A percentile compares a stretch with the other conserved stretches of the same genome.
phyloP scores from a whole-genome alignment of 2,329 filamentous ascomycete genomes.

The Trichoderma cornu-damae region DNA sequence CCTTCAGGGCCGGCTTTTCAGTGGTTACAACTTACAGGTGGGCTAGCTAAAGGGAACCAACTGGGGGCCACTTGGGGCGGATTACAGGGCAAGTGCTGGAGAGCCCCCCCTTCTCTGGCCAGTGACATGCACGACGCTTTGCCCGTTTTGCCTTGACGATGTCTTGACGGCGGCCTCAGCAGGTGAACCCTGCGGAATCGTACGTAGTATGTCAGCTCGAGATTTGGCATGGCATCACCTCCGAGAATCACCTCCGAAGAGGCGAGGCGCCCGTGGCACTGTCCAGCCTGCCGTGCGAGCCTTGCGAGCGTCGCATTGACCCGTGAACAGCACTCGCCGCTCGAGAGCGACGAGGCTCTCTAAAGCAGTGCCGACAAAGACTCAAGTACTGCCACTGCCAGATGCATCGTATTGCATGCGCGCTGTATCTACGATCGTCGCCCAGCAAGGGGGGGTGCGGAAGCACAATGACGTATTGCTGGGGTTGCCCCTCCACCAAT shows the following conservation, averaged over 20 bases:
- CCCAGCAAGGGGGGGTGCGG: neutral
- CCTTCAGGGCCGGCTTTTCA: neutral
- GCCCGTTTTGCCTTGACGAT: neutral
- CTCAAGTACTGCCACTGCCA: neutral
- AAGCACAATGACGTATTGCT: slow-evolving; percentile 16
- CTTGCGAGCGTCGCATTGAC: neutral
- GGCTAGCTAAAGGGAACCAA: neutral
- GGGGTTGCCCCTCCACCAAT: neutral
- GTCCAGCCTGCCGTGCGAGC: neutral
- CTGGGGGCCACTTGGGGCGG: no score
- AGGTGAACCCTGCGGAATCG: slow-evolving; percentile 9
- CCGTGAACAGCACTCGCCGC: no score
- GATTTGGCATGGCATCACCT: no score
- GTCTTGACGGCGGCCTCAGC: no score
- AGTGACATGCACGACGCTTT: slow-evolving; percentile 16
- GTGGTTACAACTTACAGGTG: neutral
- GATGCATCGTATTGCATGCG: neutral
- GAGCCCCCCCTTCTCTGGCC: neutral
- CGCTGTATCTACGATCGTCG: slow-evolving; percentile 15
- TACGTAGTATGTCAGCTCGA: no score
- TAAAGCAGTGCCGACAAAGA: neutral
- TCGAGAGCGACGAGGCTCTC: no score
- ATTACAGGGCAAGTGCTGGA: no score
- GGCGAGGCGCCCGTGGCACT: no score
- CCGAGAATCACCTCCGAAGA: no score